Percentiles rank a stretch among this genome's conserved stretches.
Evolutionary conservation across 805 yeast genomes (phyloP).

Genomic region (Saccharomyces mikatae): DNA sequence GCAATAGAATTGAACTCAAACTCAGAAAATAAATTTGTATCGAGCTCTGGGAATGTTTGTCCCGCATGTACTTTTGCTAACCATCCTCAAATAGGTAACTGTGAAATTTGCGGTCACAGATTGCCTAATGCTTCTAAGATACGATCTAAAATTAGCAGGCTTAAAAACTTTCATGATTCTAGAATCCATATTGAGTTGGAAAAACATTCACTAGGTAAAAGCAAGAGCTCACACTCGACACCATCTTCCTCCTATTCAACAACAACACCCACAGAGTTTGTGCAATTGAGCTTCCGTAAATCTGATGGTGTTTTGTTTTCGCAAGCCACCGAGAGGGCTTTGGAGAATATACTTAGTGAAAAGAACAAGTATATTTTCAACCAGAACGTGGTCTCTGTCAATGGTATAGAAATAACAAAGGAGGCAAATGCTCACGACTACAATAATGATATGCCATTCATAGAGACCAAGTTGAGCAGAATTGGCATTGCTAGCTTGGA

Average conservation of each 20-base stretch:
- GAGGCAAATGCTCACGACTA: not conserved
- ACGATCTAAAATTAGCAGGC: slow-evolving; percentile 11
- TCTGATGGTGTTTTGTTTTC: slow-evolving; percentile 56
- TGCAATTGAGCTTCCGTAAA: slow-evolving; percentile 68
- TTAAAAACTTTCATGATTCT: slow-evolving; percentile 23
- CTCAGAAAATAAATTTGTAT: not conserved
- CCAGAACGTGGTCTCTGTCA: slow-evolving; percentile 29
- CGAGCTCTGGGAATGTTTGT: slow-evolving; percentile 30
- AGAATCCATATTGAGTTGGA: slow-evolving; percentile 28
- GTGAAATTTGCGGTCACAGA: slow-evolving; percentile 81
- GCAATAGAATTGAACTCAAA: not conserved
- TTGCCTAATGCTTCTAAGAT: slow-evolving; percentile 23
- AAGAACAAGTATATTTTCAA: slow-evolving; percentile 15
- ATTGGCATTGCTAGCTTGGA: slow-evolving; percentile 71
- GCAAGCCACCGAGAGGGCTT: slow-evolving; percentile 35
- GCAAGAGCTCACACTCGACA: slow-evolving; percentile 9
- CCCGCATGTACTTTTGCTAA: slow-evolving; percentile 71
- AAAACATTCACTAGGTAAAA: slow-evolving; percentile 23
- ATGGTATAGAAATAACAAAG: slow-evolving; percentile 20
- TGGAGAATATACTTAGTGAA: slow-evolving; percentile 49
- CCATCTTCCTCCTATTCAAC: not conserved
- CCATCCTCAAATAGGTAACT: slow-evolving; percentile 65
- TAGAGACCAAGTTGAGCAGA: slow-evolving; percentile 28
- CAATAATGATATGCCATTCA: slow-evolving; percentile 7
- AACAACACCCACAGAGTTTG: slow-evolving; percentile 17